These are phyloP conservation scores for Nemania abortiva DNA, from an alignment of 2,329 filamentous ascomycete species.

Conservation along the genomic window DNA sequence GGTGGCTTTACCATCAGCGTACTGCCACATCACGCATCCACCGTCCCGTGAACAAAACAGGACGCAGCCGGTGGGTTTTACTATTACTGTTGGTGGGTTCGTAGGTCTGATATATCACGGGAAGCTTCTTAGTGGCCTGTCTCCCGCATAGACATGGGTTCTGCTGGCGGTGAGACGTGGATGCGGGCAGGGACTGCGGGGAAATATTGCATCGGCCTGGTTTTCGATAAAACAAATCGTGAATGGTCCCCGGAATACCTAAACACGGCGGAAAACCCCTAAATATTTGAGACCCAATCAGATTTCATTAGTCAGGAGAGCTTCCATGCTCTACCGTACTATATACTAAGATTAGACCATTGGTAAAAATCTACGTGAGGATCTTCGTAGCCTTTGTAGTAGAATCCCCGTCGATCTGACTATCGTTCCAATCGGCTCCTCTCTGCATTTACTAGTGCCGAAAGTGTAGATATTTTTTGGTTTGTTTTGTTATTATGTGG, in stretches of 20 bases:
- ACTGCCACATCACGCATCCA: constrained; percentile 18
- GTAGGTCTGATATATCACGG: constrained; percentile 1
- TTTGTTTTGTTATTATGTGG: constrained; percentile 22
- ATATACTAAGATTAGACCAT: constrained; percentile 7
- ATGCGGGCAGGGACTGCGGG: neutral
- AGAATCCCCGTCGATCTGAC: neutral
- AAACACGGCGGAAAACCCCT: neutral
- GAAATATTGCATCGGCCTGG: neutral
- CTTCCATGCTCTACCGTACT: constrained; percentile 1
- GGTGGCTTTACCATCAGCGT: constrained; percentile 6
- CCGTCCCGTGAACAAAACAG: constrained; percentile 23
- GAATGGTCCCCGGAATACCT: neutral
- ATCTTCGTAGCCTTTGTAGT: neutral
- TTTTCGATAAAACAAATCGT: neutral
- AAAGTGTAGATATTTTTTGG: neutral
- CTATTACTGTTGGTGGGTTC: constrained; percentile 6
- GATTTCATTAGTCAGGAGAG: constrained; percentile 7
- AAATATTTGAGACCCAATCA: neutral
- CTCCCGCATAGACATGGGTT: constrained; percentile 10
- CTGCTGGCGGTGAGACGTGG: constrained; percentile 16
- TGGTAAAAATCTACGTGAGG: constrained; percentile 5
- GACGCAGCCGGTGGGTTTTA: neutral
- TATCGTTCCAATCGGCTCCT: neutral
- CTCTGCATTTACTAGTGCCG: constrained; percentile 3
- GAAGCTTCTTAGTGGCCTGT: constrained; percentile 4